A percentile compares a stretch with the other conserved stretches of the same genome.
These are phyloP conservation scores for Carpediemonas membranifera DNA, from an alignment of 78 protist genomes.

Conservation along the genomic window DNA sequence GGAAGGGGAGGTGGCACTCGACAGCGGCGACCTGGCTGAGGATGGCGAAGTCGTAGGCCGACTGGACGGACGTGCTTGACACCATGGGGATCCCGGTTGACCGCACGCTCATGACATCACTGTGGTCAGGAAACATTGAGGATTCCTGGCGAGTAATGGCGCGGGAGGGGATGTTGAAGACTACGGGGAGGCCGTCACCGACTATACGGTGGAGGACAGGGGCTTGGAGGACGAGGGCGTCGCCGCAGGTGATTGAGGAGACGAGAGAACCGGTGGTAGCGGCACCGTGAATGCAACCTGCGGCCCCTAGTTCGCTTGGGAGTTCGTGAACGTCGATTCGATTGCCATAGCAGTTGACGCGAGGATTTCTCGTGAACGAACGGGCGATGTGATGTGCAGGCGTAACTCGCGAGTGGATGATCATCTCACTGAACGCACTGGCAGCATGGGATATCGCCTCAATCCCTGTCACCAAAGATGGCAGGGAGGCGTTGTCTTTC, in stretches of 20 bases:
- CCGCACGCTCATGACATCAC: slow-evolving; percentile 67
- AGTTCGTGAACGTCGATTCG: too few species aligned
- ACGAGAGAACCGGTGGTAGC: slow-evolving; percentile 7
- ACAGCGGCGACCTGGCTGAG: slow-evolving; percentile 52
- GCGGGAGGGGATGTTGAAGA: slow-evolving; percentile 17
- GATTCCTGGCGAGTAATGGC: slow-evolving; percentile 41
- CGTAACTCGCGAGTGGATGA: too few species aligned
- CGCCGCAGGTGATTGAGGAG: slow-evolving; percentile 31
- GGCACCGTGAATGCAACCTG: slow-evolving; percentile 39
- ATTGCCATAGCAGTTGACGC: too few species aligned
- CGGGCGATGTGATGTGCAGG: too few species aligned
- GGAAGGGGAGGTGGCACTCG: slow-evolving; percentile 39
- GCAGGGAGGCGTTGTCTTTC: too few species aligned
- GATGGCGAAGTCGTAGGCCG: slow-evolving; percentile 42
- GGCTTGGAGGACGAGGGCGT: slow-evolving; percentile 23
- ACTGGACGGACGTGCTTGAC: slow-evolving; percentile 38
- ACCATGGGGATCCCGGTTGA: slow-evolving; percentile 46
- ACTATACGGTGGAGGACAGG: not conserved
- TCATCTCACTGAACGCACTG: too few species aligned
- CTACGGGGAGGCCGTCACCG: slow-evolving; percentile 15
- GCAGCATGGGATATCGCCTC: too few species aligned
- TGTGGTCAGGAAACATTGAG: slow-evolving; percentile 59
- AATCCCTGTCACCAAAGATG: too few species aligned
- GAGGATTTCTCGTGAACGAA: too few species aligned
- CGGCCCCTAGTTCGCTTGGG: slow-evolving; percentile 47